A percentile compares a stretch with the other conserved stretches of the same genome.
Evolutionary conservation across 345 rosid genomes (phyloP).

Genomic region (Gossypium ekmanianum): DNA sequence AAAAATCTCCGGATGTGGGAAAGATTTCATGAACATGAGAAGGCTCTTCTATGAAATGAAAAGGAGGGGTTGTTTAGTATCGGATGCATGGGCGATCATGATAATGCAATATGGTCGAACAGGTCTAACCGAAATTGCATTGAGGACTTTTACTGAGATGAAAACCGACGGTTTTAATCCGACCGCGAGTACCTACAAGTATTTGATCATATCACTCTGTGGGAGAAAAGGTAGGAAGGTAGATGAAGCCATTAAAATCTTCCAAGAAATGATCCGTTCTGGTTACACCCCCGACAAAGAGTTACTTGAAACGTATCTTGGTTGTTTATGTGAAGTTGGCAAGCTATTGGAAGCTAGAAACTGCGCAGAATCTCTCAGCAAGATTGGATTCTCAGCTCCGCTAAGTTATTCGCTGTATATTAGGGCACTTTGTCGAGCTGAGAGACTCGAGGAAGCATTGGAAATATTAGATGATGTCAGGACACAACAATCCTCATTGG

Average conservation of each 20-base stretch:
- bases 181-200: slow-evolving; percentile 58
- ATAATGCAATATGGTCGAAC: slow-evolving; percentile 81
- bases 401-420: slow-evolving; percentile 53
- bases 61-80: slow-evolving; percentile 53
- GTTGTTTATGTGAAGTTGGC: slow-evolving; percentile 60
- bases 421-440: slow-evolving; percentile 70
- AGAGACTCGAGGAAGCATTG: slow-evolving; percentile 61
- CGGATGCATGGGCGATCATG: slow-evolving; percentile 84
- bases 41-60: slow-evolving; percentile 71
- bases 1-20: slow-evolving; percentile 67
- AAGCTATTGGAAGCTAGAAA: slow-evolving; percentile 46
- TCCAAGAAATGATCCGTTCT: slow-evolving; percentile 62
- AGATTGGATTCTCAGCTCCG: slow-evolving; percentile 50
- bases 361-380: slow-evolving; percentile 43
- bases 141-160: slow-evolving; percentile 67
- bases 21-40: slow-evolving; percentile 84
- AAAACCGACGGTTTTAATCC: slow-evolving; percentile 45
- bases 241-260: slow-evolving; percentile 53
- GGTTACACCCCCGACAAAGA: slow-evolving; percentile 60
- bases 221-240: slow-evolving; percentile 66
- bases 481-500: slow-evolving; percentile 41
- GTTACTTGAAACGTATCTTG: slow-evolving; percentile 50
- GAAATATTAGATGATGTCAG: slow-evolving; percentile 33
- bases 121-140: slow-evolving; percentile 72
- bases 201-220: slow-evolving; percentile 62